Conservation (phyloP, 768 basidiomycete genomes). For the Postia placenta region DNA sequence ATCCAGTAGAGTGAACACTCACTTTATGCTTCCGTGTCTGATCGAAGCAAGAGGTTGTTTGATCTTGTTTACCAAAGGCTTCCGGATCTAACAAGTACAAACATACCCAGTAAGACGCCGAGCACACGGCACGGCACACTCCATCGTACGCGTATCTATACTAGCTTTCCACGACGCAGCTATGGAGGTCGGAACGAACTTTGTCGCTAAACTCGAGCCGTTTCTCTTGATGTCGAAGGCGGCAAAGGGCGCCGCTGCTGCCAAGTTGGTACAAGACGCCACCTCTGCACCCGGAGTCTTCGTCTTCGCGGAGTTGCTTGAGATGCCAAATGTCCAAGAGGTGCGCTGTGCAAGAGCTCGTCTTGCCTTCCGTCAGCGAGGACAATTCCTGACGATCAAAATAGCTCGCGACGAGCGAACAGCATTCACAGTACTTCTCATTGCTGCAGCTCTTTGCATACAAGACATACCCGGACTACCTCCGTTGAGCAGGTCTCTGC, state of each 20-base stretch:
- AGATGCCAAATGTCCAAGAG: slow-evolving; percentile 78
- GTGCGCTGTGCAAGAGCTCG: slow-evolving; percentile 38
- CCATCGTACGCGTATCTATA: background rate
- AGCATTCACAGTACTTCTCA: slow-evolving; percentile 52
- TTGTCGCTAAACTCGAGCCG: slow-evolving; percentile 73
- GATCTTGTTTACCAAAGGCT: slow-evolving; percentile 4
- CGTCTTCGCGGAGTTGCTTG: slow-evolving; percentile 86
- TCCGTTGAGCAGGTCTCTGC: slow-evolving; percentile 32
- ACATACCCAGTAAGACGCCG: slow-evolving; percentile 1
- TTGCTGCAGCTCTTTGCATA: slow-evolving; percentile 88
- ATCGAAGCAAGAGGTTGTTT: slow-evolving; percentile 3
- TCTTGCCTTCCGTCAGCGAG: background rate
- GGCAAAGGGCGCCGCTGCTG: slow-evolving; percentile 87
- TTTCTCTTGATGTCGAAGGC: slow-evolving; percentile 90
- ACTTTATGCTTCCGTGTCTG: no score
- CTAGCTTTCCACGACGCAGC: slow-evolving; percentile 2
- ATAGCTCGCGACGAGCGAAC: slow-evolving; percentile 69
- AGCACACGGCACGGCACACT: background rate
- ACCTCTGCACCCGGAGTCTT: slow-evolving; percentile 88
- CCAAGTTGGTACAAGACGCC: slow-evolving; percentile 81
- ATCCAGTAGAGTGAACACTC: no score
- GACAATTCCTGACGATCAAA: background rate
- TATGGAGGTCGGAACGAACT: slow-evolving; percentile 63
- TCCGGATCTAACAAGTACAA: slow-evolving; percentile 9
- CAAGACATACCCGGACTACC: slow-evolving; percentile 80